Percentiles rank a stretch among this genome's conserved stretches.
phyloP scores from a whole-genome alignment of 371 early-diverging fungal genomes.

The Mortierella sp. region DNA sequence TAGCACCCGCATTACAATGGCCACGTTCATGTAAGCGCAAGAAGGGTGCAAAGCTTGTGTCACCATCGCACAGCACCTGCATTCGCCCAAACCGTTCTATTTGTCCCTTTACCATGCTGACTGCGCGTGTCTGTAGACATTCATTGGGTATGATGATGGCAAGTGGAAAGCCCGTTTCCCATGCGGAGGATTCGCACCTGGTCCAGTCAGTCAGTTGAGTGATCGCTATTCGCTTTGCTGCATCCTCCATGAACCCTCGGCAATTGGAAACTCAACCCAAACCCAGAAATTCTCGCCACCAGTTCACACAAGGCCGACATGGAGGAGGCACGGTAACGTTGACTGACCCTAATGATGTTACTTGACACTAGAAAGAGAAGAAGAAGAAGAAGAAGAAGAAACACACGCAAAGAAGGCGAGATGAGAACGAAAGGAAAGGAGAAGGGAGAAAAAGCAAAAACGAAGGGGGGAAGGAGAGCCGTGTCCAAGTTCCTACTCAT shows the following conservation, averaged over 20 bases:
- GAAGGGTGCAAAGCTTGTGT: background rate
- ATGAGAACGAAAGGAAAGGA: too few species aligned
- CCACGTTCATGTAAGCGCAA: constrained; percentile 8
- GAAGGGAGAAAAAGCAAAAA: too few species aligned
- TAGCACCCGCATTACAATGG: constrained; percentile 3
- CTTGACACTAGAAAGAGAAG: background rate
- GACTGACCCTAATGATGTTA: too few species aligned
- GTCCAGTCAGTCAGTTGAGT: constrained; percentile 25
- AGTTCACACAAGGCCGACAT: constrained; percentile 51
- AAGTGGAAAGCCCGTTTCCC: background rate
- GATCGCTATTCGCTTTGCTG: constrained; percentile 17
- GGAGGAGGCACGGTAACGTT: constrained; percentile 58
- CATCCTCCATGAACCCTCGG: constrained; percentile 8
- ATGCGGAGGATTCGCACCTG: constrained; percentile 9
- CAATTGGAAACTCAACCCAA: constrained; percentile 1
- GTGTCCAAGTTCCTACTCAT: background rate
- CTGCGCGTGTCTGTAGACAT: constrained; percentile 11
- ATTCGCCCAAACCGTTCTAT: background rate
- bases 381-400: background rate
- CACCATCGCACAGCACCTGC: background rate
- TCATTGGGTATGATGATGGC: constrained; percentile 8
- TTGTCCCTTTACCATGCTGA: background rate
- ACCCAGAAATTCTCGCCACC: background rate
- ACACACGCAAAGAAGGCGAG: too few species aligned
- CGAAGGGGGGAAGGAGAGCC: background rate